Percentiles rank a stretch among this genome's conserved stretches.
These are phyloP conservation scores for Starmerella bacillaris DNA, from an alignment of 805 yeast species.

Conservation along the genomic window DNA sequence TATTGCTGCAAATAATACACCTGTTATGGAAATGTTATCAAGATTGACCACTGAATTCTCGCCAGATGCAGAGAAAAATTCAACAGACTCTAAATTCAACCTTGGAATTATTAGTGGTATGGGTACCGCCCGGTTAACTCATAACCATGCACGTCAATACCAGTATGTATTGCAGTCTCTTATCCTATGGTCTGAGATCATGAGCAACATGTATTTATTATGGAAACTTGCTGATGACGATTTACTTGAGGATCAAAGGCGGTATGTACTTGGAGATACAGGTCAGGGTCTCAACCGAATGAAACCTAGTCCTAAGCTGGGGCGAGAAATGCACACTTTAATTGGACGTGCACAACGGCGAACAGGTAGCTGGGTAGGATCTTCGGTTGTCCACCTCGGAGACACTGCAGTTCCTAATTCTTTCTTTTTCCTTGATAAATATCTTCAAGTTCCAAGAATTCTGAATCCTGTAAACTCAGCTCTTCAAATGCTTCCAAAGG, in stretches of 20 bases:
- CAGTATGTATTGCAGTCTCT: conserved; percentile 61
- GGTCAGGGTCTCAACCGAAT: conserved; percentile 71
- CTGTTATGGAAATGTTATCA: conserved; percentile 44
- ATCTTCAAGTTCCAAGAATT: conserved; percentile 62
- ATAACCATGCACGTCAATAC: conserved; percentile 53
- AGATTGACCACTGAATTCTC: conserved; percentile 34
- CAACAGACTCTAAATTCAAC: conserved; percentile 22
- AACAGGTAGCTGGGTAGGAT: conserved; percentile 60
- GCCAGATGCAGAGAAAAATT: conserved; percentile 1
- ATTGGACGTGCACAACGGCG: conserved; percentile 44
- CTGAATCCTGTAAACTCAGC: conserved; percentile 53
- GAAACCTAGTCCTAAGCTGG: conserved; percentile 51
- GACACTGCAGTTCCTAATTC: conserved; percentile 78
- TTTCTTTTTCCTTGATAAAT: conserved; percentile 58
- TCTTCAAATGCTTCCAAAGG: conserved; percentile 35
- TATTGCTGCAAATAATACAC: conserved; percentile 47
- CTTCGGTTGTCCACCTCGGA: conserved; percentile 63
- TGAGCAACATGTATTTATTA: conserved; percentile 56
- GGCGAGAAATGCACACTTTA: conserved; percentile 53
- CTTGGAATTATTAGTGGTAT: conserved; percentile 50
- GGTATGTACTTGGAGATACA: conserved; percentile 45
- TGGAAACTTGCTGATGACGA: conserved; percentile 69
- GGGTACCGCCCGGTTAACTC: conserved; percentile 55
- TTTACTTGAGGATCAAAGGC: conserved; percentile 31
- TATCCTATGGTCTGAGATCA: conserved; percentile 57